A percentile compares a stretch with the other conserved stretches of the same genome.
These are phyloP conservation scores for Saprolegnia diclina DNA, from an alignment of 352 stramenopile species.

Conservation along the genomic window DNA sequence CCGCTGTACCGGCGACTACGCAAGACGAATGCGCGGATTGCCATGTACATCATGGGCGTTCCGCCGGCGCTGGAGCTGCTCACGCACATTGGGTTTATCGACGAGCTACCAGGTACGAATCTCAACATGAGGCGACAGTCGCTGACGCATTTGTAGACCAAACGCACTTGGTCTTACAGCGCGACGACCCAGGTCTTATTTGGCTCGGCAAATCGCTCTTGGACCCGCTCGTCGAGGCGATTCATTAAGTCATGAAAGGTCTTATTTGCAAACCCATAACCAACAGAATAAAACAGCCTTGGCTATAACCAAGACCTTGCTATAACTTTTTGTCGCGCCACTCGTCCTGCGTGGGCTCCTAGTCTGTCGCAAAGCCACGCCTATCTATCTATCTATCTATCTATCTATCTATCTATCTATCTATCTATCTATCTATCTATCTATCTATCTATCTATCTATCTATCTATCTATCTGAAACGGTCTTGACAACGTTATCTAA, in stretches of 20 bases:
- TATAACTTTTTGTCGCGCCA: too few species aligned
- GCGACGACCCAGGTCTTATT: slow-evolving; percentile 57
- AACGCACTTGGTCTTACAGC: slow-evolving; percentile 47
- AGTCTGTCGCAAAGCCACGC: too few species aligned
- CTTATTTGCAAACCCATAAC: too few species aligned
- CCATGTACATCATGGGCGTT: slow-evolving; percentile 39
- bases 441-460: too few species aligned
- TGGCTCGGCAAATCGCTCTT: slow-evolving; percentile 46
- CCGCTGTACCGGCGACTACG: slow-evolving; percentile 61
- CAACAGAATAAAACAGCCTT: too few species aligned
- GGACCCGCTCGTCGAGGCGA: neutral
- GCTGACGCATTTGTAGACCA: neutral
- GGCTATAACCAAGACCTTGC: too few species aligned
- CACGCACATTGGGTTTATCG: slow-evolving; percentile 54
- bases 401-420: too few species aligned
- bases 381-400: too few species aligned
- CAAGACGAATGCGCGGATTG: slow-evolving; percentile 59
- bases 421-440: too few species aligned
- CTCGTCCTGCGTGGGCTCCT: too few species aligned
- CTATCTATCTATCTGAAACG: neutral
- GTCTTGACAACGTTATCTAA: neutral
- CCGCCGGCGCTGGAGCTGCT: slow-evolving; percentile 66
- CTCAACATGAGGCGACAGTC: neutral
- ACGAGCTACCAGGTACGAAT: slow-evolving; percentile 30
- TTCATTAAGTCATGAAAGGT: too few species aligned